Evolutionary conservation across 108 stramenopile species (phyloP).

Genomic region (Chaetoceros muelleri): DNA sequence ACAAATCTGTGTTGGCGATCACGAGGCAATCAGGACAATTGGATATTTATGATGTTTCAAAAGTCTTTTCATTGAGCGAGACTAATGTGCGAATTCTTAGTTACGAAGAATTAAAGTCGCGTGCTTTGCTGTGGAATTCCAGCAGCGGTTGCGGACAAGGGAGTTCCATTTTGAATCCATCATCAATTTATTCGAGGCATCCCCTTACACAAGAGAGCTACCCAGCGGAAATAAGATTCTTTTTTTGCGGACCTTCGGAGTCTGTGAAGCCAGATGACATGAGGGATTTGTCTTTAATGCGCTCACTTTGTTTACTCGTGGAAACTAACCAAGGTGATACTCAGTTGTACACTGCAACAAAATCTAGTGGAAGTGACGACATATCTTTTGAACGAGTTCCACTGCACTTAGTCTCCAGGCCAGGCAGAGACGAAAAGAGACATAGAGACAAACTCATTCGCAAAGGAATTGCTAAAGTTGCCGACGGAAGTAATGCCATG

Average conservation of each 20-base stretch:
- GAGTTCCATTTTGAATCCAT: slow-evolving; percentile 20
- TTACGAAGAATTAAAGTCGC: background rate
- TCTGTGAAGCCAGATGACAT: slow-evolving; percentile 6
- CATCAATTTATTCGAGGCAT: slow-evolving; percentile 18
- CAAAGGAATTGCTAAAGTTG: slow-evolving; percentile 45
- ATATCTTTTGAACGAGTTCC: slow-evolving; percentile 39
- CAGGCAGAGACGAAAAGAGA: slow-evolving; percentile 56
- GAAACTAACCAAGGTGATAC: slow-evolving; percentile 60
- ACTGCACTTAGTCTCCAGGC: slow-evolving; percentile 34
- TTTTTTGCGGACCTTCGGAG: slow-evolving; percentile 51
- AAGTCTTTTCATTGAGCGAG: background rate
- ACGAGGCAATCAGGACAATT: slow-evolving; percentile 59
- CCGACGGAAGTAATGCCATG: background rate
- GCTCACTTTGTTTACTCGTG: slow-evolving; percentile 49
- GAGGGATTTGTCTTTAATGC: slow-evolving; percentile 21
- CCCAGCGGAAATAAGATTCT: slow-evolving; percentile 59
- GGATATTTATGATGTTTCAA: slow-evolving; percentile 32
- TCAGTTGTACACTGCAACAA: slow-evolving; percentile 38
- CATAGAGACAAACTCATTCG: slow-evolving; percentile 61
- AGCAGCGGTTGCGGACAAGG: slow-evolving; percentile 44
- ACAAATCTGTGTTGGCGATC: slow-evolving; percentile 32
- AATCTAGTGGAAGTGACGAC: slow-evolving; percentile 8
- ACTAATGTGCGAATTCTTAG: background rate
- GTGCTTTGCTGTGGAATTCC: slow-evolving; percentile 30
- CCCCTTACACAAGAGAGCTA: slow-evolving; percentile 40